Conservation (phyloP, 2,329 filamentous ascomycete genomes). For the Beauveria brongniartii region DNA sequence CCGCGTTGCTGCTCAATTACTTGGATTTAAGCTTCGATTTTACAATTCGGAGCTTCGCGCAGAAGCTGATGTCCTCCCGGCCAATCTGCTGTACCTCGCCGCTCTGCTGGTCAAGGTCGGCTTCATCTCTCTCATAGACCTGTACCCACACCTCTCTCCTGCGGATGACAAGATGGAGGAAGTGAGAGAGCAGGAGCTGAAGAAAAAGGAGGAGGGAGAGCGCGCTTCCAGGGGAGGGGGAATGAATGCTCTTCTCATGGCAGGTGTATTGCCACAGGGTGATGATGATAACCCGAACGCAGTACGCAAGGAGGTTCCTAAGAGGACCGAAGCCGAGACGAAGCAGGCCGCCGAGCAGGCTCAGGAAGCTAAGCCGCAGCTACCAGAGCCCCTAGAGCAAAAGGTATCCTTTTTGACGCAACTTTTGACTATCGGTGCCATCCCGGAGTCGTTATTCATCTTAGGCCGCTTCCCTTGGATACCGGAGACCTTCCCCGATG, state of each 20-base stretch:
- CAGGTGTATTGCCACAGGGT: slow-evolving; percentile 62
- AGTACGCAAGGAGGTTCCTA: slow-evolving; percentile 41
- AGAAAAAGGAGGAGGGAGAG: slow-evolving; percentile 74
- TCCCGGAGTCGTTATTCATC: slow-evolving; percentile 89
- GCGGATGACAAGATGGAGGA: slow-evolving; percentile 73
- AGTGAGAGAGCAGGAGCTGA: slow-evolving; percentile 60
- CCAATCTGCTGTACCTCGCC: slow-evolving; percentile 86
- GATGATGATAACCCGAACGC: slow-evolving; percentile 60
- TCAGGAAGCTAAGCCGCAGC: slow-evolving; percentile 40
- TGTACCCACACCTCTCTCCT: slow-evolving; percentile 89
- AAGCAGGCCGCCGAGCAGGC: slow-evolving; percentile 37
- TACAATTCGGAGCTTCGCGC: slow-evolving; percentile 77
- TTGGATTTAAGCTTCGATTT: slow-evolving; percentile 95
- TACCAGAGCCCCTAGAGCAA: slow-evolving; percentile 73
- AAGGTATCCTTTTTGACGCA: slow-evolving; percentile 80
- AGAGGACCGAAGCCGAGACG: slow-evolving; percentile 44
- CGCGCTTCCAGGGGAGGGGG: slow-evolving; percentile 59
- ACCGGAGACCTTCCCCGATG: slow-evolving; percentile 72
- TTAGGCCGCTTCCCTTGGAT: slow-evolving; percentile 91
- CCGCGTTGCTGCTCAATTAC: slow-evolving; percentile 81
- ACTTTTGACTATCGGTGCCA: slow-evolving; percentile 79
- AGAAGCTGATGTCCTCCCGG: slow-evolving; percentile 68
- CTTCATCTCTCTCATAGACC: slow-evolving; percentile 83
- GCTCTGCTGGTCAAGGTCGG: slow-evolving; percentile 94
- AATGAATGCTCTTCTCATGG: slow-evolving; percentile 78